Evolutionary conservation across 106 monocot species (phyloP).

Genomic region (Ottelia alismoides): DNA sequence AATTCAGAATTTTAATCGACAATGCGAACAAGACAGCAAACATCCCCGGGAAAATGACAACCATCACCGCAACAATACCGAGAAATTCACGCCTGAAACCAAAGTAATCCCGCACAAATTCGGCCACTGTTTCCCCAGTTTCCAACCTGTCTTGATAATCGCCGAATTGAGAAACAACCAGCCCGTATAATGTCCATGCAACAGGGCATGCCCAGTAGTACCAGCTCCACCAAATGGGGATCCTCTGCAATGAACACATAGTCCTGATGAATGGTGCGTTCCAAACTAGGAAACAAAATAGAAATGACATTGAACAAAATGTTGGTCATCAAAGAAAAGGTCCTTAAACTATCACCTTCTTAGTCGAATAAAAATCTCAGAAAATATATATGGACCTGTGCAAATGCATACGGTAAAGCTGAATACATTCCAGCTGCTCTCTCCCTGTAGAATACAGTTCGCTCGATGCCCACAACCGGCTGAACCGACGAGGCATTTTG

Average conservation of each 20-base stretch:
- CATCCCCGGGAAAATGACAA: conserved; percentile 2
- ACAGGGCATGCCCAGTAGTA: conserved; percentile 26
- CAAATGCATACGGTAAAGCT: conserved; percentile 10
- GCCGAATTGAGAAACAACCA: conserved; percentile 25
- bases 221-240: conserved; percentile 33
- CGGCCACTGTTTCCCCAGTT: neutral
- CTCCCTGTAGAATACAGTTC: conserved; percentile 10
- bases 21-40: conserved; percentile 14
- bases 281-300: conserved; percentile 11
- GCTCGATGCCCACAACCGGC: conserved; percentile 1
- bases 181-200: conserved; percentile 23
- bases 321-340: neutral
- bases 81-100: conserved; percentile 22
- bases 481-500: conserved; percentile 3
- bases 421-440: conserved; percentile 10
- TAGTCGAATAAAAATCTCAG: neutral
- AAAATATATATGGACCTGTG: conserved; percentile 1
- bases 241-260: conserved; percentile 10
- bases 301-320: conserved; percentile 6
- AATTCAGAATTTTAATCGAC: conserved; percentile 15
- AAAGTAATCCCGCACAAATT: conserved; percentile 8
- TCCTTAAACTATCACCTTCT: neutral
- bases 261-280: conserved; percentile 5
- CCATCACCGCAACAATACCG: conserved; percentile 8
- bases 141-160: conserved; percentile 7